Base-by-base conservation (phyloP, 2,329 filamentous ascomycete species). In the Cytospora leucostoma region DNA sequence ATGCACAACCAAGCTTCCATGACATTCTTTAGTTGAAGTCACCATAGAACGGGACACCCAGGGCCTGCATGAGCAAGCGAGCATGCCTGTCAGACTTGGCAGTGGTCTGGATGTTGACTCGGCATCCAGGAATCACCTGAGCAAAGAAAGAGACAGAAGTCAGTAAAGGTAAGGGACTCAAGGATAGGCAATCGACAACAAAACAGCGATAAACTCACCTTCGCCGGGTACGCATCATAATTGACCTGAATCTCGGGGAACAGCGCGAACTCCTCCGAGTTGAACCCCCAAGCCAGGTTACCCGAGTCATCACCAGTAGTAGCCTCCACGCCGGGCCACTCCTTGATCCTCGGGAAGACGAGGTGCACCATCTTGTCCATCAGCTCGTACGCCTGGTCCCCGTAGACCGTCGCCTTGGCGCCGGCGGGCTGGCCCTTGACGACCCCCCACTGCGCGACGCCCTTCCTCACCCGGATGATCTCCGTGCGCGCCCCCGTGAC, bases 161-260 rank as follows among this genome's bases (percentile, higher is more conserved):
- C 50, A 47, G 56, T 15, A 65, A 7, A 38, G 83, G 82, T 87
- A 56, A 6, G 65, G 37, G 15, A 17, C 12, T 17, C 32, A 27
- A 12, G 21, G 8, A 19, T 32, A 27, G 37, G 17, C 15, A 44
- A 3, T 5, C 12, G n/a, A n/a, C n/a, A 44, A 17, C 11, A 47
- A 47, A 2, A 19, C 40, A 19, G 12, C 10, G 10, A 19, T 21
- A 11, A 38, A 56, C 64, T 64, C 54, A 66, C 61, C 57, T 61
- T 66, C 0, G 64, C 38, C 15, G 64, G 64, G 33, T 66, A 66
- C 11, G 64, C 92, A 78, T 96, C 92, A 73, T 95, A 97, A 80
- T 97, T 97, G 70, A 92, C 87, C 77, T 97, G 93, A 53, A 99
- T 86, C 79, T 99, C 95, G 0, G 95, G 95, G 78, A 98, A 99